phyloP scores from a whole-genome alignment of 108 stramenopile species.

The Conticribra weissflogii region DNA sequence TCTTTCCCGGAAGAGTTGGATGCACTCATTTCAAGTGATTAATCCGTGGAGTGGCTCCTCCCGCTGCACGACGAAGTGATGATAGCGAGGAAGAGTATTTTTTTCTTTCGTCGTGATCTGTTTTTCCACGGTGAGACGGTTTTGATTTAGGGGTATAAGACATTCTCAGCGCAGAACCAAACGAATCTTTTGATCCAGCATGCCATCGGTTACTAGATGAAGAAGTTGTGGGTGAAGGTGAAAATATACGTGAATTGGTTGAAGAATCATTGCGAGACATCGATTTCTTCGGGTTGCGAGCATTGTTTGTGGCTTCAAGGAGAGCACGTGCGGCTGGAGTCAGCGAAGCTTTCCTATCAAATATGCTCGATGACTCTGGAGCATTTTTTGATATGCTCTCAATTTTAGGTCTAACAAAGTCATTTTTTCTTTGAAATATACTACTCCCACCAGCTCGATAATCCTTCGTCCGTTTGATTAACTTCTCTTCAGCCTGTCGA shows the following conservation, averaged over 20 bases:
- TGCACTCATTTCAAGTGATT: too few relatives aligned
- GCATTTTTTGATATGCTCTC: background rate
- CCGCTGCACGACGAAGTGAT: conserved; percentile 22
- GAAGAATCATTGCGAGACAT: background rate
- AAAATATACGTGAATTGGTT: conserved; percentile 37
- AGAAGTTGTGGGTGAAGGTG: conserved; percentile 15
- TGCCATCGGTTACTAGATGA: conserved; percentile 7
- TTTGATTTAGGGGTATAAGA: conserved; percentile 41
- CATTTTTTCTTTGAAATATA: too few relatives aligned
- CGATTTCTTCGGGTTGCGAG: conserved; percentile 6
- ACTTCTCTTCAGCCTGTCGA: conserved; percentile 28
- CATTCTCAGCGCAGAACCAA: conserved; percentile 42
- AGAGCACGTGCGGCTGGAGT: conserved; percentile 61
- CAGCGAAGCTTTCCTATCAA: conserved; percentile 43
- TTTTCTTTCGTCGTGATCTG: background rate
- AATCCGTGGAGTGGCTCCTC: conserved; percentile 41
- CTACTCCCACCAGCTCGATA: conserved; percentile 30
- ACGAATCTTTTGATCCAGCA: conserved; percentile 41
- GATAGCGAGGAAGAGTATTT: conserved; percentile 12
- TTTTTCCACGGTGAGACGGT: conserved; percentile 4
- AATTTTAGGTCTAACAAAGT: too few relatives aligned
- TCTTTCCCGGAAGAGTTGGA: too few relatives aligned
- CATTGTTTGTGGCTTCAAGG: conserved; percentile 27
- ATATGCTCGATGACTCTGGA: background rate
- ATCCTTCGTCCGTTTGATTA: conserved; percentile 29